These are phyloP conservation scores for Echium plantagineum DNA, from an alignment of 257 asterid genomes.

Conservation along the genomic window DNA sequence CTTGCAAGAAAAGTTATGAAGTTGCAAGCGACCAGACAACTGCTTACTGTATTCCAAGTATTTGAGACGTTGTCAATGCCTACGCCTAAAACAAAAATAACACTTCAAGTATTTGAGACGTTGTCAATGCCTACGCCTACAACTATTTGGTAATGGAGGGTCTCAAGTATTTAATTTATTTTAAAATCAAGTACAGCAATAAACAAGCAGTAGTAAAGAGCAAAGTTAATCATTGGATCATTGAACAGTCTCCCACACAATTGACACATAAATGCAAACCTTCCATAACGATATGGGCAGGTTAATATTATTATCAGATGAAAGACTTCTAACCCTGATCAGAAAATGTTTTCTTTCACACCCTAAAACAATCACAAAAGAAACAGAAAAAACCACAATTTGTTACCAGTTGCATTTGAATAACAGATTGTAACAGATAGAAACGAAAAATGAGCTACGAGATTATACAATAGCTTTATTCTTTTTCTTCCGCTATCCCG, in stretches of 20 bases:
- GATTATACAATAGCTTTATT: too few species aligned
- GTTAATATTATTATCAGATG: neutral
- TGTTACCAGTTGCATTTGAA: neutral
- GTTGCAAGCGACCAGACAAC: too few species aligned
- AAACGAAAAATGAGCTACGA: too few species aligned
- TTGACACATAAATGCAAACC: neutral
- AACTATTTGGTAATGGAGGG: too few species aligned
- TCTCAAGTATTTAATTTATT: too few species aligned
- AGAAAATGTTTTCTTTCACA: neutral
- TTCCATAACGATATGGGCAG: neutral
- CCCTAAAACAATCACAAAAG: neutral
- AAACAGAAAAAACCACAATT: neutral
- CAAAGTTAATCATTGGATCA: neutral
- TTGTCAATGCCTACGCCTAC: too few species aligned
- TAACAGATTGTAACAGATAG: too few species aligned
- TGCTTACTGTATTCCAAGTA: too few species aligned
- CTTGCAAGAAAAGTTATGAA: neutral
- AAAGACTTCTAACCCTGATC: neutral
- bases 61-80: too few species aligned
- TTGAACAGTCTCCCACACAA: neutral
- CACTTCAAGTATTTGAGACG: too few species aligned
- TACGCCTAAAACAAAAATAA: too few species aligned
- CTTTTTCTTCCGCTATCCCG: too few species aligned
- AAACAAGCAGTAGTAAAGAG: neutral
- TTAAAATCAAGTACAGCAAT: neutral